A percentile compares a stretch with the other conserved stretches of the same genome.
These are phyloP conservation scores for Fusarium protoensiforme DNA, from an alignment of 2,329 filamentous ascomycete species.

Conservation along the genomic window DNA sequence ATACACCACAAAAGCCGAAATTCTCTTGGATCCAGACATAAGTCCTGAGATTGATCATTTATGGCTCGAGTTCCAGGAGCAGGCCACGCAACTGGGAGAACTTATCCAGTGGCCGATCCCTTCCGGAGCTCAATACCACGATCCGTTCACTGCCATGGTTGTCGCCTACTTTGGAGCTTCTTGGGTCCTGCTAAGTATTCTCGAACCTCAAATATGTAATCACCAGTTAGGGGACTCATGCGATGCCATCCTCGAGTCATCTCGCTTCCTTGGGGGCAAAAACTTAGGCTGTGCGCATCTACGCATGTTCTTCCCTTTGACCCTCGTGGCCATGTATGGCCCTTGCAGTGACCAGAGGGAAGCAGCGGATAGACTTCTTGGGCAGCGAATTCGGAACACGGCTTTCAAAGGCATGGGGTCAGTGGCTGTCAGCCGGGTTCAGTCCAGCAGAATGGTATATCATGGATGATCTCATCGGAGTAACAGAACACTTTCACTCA, in stretches of 20 bases:
- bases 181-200: neutral
- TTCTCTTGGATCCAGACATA: neutral
- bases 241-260: neutral
- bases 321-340: neutral
- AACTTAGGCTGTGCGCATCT: neutral
- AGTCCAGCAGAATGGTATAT: neutral
- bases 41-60: neutral
- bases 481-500: neutral
- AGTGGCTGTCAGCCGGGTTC: neutral
- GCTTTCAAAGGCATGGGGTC: neutral
- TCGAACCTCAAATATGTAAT: neutral
- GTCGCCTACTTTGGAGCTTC: neutral
- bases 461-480: neutral
- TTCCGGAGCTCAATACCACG: neutral
- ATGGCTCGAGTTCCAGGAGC: neutral
- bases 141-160: neutral
- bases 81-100: neutral
- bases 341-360: neutral
- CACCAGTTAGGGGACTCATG: neutral
- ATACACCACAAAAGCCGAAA: neutral
- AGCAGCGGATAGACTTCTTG: neutral
- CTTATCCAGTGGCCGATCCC: neutral
- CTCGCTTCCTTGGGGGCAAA: neutral
- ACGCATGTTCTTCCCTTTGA: neutral
- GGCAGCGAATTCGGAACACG: neutral